Evolutionary conservation across 257 asterid genomes (phyloP).

Genomic region (Jacaranda mimosifolia): DNA sequence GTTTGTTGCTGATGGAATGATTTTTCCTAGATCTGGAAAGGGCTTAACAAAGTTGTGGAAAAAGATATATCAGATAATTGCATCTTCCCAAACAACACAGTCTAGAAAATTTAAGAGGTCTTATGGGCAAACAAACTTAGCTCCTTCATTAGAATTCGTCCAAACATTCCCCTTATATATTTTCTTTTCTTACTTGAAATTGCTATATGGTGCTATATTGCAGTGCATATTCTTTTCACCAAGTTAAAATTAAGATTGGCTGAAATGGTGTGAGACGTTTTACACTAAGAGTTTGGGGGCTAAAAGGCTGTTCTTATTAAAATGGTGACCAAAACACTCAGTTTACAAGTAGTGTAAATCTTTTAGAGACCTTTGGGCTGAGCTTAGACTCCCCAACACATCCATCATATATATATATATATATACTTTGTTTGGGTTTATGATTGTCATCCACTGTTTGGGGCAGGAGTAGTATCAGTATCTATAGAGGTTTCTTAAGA

Average conservation of each 20-base stretch:
- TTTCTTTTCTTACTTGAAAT: too few species aligned
- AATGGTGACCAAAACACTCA: background rate
- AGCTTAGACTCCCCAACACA: background rate
- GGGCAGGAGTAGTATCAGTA: too few species aligned
- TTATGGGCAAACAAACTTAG: too few species aligned
- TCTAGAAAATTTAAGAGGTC: too few species aligned
- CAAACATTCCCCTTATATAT: background rate
- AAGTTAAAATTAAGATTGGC: too few species aligned
- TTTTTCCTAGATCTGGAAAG: background rate
- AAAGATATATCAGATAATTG: background rate
- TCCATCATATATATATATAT: background rate
- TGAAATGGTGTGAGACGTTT: too few species aligned
- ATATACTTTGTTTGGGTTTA: background rate
- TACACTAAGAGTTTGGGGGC: too few species aligned
- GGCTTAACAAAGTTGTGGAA: background rate
- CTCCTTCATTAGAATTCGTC: too few species aligned
- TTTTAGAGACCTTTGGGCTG: background rate
- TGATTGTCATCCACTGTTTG: too few species aligned
- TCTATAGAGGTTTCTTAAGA: background rate
- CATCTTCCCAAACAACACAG: background rate
- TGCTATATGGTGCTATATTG: too few species aligned
- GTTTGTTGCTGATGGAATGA: background rate
- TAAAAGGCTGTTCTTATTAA: too few species aligned
- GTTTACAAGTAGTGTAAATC: background rate
- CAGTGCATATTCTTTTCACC: too few species aligned